phyloP scores from a whole-genome alignment of 192 early-diverging fungal genomes.

The Neocallimastix lanati region DNA sequence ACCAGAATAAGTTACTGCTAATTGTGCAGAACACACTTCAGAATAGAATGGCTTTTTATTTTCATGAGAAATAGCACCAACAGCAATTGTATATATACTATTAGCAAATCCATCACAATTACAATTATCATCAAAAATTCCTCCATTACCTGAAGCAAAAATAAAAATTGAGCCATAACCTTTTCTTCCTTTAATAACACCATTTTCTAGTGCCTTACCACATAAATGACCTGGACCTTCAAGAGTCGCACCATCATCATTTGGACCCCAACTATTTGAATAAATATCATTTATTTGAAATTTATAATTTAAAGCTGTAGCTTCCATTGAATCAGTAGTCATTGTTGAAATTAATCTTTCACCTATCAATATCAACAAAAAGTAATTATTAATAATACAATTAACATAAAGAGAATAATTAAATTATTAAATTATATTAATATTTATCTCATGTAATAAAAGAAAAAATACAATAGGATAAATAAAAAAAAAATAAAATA shows the following conservation, averaged over 20 bases:
- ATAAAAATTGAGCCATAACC: slow-evolving; percentile 81
- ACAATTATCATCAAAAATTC: slow-evolving; percentile 64
- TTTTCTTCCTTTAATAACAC: slow-evolving; percentile 60
- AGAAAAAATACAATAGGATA: no score
- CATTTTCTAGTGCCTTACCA: slow-evolving; percentile 68
- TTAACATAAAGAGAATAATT: no score
- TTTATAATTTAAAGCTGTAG: slow-evolving; percentile 70
- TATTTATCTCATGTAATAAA: no score
- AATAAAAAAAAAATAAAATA: no score
- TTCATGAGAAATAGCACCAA: slow-evolving; percentile 63
- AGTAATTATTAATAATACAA: no score
- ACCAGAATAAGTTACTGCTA: slow-evolving; percentile 74
- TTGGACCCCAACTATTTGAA: slow-evolving; percentile 90
- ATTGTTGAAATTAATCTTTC: slow-evolving; percentile 75
- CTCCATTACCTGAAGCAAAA: slow-evolving; percentile 90
- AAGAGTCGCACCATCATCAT: slow-evolving; percentile 66
- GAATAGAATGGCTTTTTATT: slow-evolving; percentile 69
- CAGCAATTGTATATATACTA: slow-evolving; percentile 84
- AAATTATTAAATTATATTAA: no score
- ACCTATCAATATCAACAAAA: no score
- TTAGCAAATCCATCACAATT: slow-evolving; percentile 96
- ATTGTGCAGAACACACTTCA: slow-evolving; percentile 71
- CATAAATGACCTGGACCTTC: slow-evolving; percentile 69
- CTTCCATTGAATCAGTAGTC: slow-evolving; percentile 86
- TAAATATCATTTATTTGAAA: slow-evolving; percentile 85